Conservation (phyloP, 805 yeast species). For the Pichia cabralensis region DNA sequence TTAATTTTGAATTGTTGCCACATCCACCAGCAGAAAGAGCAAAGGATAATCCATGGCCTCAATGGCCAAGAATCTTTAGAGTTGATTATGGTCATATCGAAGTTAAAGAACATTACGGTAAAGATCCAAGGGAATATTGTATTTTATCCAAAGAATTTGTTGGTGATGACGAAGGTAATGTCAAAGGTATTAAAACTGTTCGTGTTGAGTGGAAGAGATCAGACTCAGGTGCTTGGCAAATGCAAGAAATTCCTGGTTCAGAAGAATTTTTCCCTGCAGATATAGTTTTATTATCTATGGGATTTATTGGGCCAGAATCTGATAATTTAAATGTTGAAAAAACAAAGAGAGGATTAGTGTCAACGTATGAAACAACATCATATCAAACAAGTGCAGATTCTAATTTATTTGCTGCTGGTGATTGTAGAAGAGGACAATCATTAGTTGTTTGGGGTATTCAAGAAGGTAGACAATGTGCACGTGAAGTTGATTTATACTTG, state of each 20-base stretch:
- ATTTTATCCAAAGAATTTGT: slow-evolving; percentile 92
- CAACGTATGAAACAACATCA: slow-evolving; percentile 47
- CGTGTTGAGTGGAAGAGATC: slow-evolving; percentile 98
- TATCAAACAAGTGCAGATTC: slow-evolving; percentile 56
- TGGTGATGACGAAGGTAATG: slow-evolving; percentile 91
- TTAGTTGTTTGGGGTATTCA: slow-evolving; percentile 99
- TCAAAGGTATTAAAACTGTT: slow-evolving; percentile 89
- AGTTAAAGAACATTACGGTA: slow-evolving; percentile 89
- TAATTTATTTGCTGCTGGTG: slow-evolving; percentile 92
- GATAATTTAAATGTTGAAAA: slow-evolving; percentile 58
- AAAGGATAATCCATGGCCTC: slow-evolving; percentile 99
- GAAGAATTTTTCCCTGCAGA: slow-evolving; percentile 95
- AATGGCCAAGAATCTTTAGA: slow-evolving; percentile 97
- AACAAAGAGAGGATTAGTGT: slow-evolving; percentile 78
- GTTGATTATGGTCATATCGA: slow-evolving; percentile 97
- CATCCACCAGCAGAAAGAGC: slow-evolving; percentile 80
- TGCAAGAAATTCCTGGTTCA: slow-evolving; percentile 93
- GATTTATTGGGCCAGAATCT: slow-evolving; percentile 93
- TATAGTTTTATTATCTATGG: slow-evolving; percentile 89
- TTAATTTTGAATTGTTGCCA: slow-evolving; percentile 90
- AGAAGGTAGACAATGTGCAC: slow-evolving; percentile 98
- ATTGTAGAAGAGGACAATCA: slow-evolving; percentile 97
- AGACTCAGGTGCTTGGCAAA: slow-evolving; percentile 96
- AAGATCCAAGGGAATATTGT: slow-evolving; percentile 95
- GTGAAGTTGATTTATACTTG: slow-evolving; percentile 76